Base-by-base conservation (phyloP, 2,329 filamentous ascomycete species). In the Achaetomium macrosporum region DNA sequence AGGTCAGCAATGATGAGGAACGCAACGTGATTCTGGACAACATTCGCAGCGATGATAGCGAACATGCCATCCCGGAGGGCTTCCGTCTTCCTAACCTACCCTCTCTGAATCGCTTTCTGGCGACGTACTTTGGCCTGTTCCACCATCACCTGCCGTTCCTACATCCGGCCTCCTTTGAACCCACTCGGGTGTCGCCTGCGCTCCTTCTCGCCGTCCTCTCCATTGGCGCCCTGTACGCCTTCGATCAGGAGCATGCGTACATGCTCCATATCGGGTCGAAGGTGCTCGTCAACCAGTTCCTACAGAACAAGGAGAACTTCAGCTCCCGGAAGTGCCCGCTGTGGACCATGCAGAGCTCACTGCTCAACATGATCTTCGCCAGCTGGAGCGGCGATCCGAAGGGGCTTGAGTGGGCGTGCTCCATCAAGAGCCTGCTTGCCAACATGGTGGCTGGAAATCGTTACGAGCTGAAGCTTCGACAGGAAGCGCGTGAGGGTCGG, bases 381-480 rank as follows among this genome's bases (percentile, higher is more conserved):
- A 97, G 91, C 76, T 99, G 93, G 93, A 97, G 93, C 69, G 93
- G 93, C 64, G 93, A 97, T 66, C 87, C 93, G 35, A 97, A 65
- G 60, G 93, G 93, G 36, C 79, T 99, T 2, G 93, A 99, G 70
- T 99, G 93, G 93, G 91, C 93, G 35, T 97, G 92, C 71, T 97
- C 93, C 2, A 97, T 99, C 73, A 97, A 97, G 81, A 95, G 90
- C 76, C 78, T 97, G 37, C 82, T 99, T 46, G 92, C 92, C 61
- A 97, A 97, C 72, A 97, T 99, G 92, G 93, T 99, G 53, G 90
- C 92, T 54, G 93, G 93, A 55, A 97, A 96, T 68, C 84, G 90
- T 47, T 97, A 97, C 68, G 93, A 99, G 72, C 76, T 97, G 55
- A 96, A 96, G 77, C 80, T 96, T 56, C 88, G 93, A 16, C 88